Percentiles rank a stretch among this genome's conserved stretches.
phyloP scores from a whole-genome alignment of 495 filamentous ascomycete species.

The Talaromyces borbonicus region DNA sequence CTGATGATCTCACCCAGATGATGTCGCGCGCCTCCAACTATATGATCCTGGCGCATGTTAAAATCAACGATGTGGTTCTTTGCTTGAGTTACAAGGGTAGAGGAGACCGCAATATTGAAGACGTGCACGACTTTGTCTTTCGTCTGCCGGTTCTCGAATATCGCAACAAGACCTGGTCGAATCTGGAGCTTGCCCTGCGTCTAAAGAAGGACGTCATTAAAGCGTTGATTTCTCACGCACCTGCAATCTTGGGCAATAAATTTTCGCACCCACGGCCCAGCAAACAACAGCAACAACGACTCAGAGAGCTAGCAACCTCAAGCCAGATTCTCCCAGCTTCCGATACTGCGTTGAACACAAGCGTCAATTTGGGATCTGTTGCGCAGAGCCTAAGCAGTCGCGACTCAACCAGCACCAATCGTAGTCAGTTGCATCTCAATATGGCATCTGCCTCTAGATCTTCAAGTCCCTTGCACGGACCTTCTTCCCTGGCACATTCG shows the following conservation, averaged over 20 bases:
- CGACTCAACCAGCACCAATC: slow-evolving; percentile 25
- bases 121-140: slow-evolving; percentile 96
- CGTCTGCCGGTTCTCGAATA: slow-evolving; percentile 90
- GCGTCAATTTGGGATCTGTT: slow-evolving; percentile 25
- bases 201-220: slow-evolving; percentile 91
- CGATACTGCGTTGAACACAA: slow-evolving; percentile 32
- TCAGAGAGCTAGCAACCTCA: slow-evolving; percentile 64
- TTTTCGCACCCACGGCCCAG: slow-evolving; percentile 77
- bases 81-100: slow-evolving; percentile 96
- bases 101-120: slow-evolving; percentile 87
- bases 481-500: slow-evolving; percentile 26
- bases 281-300: slow-evolving; percentile 64
- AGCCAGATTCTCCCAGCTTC: slow-evolving; percentile 38
- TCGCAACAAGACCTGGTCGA: slow-evolving; percentile 98
- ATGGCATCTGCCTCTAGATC: slow-evolving; percentile 8
- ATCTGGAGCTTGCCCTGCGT: slow-evolving; percentile 83
- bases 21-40: slow-evolving; percentile 90
- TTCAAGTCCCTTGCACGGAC: slow-evolving; percentile 26
- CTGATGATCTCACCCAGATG: slow-evolving; percentile 97
- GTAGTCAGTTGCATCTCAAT: slow-evolving; percentile 11
- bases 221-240: slow-evolving; percentile 88
- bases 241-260: slow-evolving; percentile 95
- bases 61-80: slow-evolving; percentile 86
- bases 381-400: slow-evolving; percentile 20
- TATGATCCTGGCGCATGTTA: slow-evolving; percentile 94